Evolutionary conservation across 768 basidiomycete species (phyloP), one percentile per base, ranked within the genome.

Genomic region (Pisolithus tinctorius): DNA sequence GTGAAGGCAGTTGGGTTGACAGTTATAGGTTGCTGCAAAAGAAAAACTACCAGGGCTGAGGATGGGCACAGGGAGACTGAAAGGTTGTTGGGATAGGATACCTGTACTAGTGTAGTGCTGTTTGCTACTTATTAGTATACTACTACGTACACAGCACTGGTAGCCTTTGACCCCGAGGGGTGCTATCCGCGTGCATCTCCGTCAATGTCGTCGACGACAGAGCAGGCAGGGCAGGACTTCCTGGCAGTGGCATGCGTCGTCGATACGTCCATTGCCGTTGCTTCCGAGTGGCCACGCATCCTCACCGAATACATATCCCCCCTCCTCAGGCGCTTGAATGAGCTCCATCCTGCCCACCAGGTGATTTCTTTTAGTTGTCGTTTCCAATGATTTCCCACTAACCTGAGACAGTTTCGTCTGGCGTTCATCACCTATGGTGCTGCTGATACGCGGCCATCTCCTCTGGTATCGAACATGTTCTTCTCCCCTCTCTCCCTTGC

Each of bases 381-480:
- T 16, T 47, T 25, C 13, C 6, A 52, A 26, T 20, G 1, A 34
- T n/a, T 7, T 40, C 54, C 51, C 29, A 50, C 49, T 45, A 3
- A 6, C 29, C 14, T 17, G 25, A 20, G 27, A 42, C 54, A 76
- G 73, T 63, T 71, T 54, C 62, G 74, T 29, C 50, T 83, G 9
- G 85, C 73, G 7, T 73, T 84, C 50, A 73, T 88, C 23, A 77
- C 76, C 6, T 88, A 88, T 69, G 85, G 76, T 5, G 70, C 77
- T 9, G 71, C 79, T n/a, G 77, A 82, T 55, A 76, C 76, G 1
- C 56, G 64, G 3, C 83, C 83, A 0, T 69, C 67, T 0, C 83
- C 85, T 2, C 60, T 88, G 16, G 61, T 86, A 13, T 71, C 71
- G 57, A 82, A 73, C 64, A 70, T 73, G 9, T 84, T 77, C 70